Evolutionary conservation across 345 rosid genomes (phyloP).

Genomic region (Linum lewisii): DNA sequence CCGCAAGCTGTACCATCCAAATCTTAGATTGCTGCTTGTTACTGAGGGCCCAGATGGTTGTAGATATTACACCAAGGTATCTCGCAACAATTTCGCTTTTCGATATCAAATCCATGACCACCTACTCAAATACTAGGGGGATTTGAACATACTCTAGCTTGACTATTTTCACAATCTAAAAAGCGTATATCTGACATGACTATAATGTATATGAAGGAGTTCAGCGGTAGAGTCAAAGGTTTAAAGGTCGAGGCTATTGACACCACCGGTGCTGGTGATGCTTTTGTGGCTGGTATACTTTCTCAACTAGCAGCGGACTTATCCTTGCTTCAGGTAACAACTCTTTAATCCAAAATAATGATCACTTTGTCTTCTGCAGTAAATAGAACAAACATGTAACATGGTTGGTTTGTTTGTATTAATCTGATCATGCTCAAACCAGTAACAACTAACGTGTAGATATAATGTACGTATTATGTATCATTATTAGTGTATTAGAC

Average conservation of each 20-base stretch:
- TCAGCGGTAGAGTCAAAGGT: slow-evolving; percentile 70
- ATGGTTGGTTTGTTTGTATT: too few relatives aligned
- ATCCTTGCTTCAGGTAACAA: slow-evolving; percentile 69
- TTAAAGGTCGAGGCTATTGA: slow-evolving; percentile 75
- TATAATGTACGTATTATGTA: too few relatives aligned
- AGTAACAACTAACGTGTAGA: too few relatives aligned
- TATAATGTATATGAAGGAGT: slow-evolving; percentile 36
- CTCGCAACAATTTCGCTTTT: slow-evolving; percentile 4
- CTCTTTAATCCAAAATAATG: not conserved
- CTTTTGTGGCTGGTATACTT: slow-evolving; percentile 80
- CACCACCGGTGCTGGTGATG: slow-evolving; percentile 98
- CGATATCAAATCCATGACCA: not conserved
- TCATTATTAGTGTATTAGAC: too few relatives aligned
- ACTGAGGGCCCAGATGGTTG: slow-evolving; percentile 84
- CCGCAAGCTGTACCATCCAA: slow-evolving; percentile 60
- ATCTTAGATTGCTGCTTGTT: slow-evolving; percentile 78
- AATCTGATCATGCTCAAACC: too few relatives aligned
- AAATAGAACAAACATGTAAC: too few relatives aligned
- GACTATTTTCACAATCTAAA: not conserved
- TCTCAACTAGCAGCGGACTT: slow-evolving; percentile 54
- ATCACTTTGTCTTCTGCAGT: not conserved
- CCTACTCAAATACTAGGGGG: not conserved
- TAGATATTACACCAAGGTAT: slow-evolving; percentile 89
- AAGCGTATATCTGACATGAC: not conserved
- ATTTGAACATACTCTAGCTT: not conserved